A percentile compares a stretch with the other conserved stretches of the same genome.
These are phyloP conservation scores for Diospyros kaki DNA, from an alignment of 148 eudicot species.

Conservation along the genomic window DNA sequence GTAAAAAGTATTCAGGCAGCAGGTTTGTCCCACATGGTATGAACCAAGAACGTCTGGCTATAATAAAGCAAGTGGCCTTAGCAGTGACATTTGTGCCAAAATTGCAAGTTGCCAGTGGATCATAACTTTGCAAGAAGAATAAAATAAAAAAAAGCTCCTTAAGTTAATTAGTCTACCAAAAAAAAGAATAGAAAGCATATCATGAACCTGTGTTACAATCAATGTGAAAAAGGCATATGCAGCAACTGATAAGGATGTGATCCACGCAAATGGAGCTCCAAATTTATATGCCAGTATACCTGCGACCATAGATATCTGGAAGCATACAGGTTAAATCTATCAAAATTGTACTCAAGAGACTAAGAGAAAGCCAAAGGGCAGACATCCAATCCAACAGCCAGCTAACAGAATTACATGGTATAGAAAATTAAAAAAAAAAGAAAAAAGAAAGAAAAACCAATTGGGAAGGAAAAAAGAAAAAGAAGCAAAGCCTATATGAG, in stretches of 20 bases:
- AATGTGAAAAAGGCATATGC: constrained; percentile 81
- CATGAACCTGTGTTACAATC: constrained; percentile 75
- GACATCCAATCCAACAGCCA: neutral
- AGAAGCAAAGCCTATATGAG: constrained; percentile 8
- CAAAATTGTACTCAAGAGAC: constrained; percentile 13
- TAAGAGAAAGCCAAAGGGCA: constrained; percentile 3
- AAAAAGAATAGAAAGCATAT: constrained; percentile 1
- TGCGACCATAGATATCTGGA: constrained; percentile 93
- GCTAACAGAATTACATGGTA: constrained; percentile 6
- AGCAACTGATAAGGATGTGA: constrained; percentile 85
- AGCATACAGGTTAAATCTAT: constrained; percentile 47
- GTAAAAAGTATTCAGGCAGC: neutral
- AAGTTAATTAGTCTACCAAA: neutral
- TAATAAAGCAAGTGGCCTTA: neutral
- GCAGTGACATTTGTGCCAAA: neutral
- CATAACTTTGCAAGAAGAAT: neutral
- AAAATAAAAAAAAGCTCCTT: neutral
- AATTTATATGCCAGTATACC: constrained; percentile 95
- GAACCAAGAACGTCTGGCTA: neutral
- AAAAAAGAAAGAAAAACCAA: neutral
- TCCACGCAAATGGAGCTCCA: constrained; percentile 93
- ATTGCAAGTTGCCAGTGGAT: neutral
- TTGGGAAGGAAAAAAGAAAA: neutral
- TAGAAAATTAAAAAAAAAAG: too few species aligned
- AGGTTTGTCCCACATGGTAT: neutral